Base-by-base conservation (phyloP, 805 yeast genomes). In the Candida endomychidarum region DNA sequence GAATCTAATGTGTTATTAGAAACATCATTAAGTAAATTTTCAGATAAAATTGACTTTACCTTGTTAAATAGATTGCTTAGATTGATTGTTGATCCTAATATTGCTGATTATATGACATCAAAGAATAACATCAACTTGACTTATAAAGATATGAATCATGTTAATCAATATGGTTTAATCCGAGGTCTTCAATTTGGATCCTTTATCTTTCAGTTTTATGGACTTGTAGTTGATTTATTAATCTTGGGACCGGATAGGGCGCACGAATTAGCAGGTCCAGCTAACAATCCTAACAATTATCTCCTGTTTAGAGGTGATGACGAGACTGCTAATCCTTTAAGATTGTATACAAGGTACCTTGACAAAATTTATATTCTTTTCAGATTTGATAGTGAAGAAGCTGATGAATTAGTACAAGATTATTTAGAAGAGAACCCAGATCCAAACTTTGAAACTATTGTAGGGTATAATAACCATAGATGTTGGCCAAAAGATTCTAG, bases 401-500 rank as follows among this genome's bases (percentile, higher is more conserved):
- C 93, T 0, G 78, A 77, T 25, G 96, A 80, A 8, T 65, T 93
- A 29, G 76, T 85, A 12, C 83, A 82, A 43, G 91, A 86, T 17
- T 88, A 72, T 53, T 62, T 90, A 16, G 72, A 85, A 0, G 96
- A 87, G 51, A 85, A 87, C 52, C 96, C 96, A 1, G 96, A 90
- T 64, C 96, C 96, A 0, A 87, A 90, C 55, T 86, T 86, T 60
- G 96, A 86, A 53, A 85, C 83, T 50, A 81, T 83, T 5, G 79
- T 85, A 24, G 95, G 95, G 0, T 91, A 89, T 60, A 86, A 85
- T 53, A 91, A 88, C 50, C 84, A 85, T 50, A 80, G 81, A 37
- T 89, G 97, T 56, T 93, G 99, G 99, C 96, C 99, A 3, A 68
- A 86, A 32, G 98, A 93, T 57, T 69, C 82, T 15, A 76, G 97